A percentile compares a stretch with the other conserved stretches of the same genome.
Conservation (phyloP, 169 alveolate genomes). For the Cryptosporidium ubiquitum region DNA sequence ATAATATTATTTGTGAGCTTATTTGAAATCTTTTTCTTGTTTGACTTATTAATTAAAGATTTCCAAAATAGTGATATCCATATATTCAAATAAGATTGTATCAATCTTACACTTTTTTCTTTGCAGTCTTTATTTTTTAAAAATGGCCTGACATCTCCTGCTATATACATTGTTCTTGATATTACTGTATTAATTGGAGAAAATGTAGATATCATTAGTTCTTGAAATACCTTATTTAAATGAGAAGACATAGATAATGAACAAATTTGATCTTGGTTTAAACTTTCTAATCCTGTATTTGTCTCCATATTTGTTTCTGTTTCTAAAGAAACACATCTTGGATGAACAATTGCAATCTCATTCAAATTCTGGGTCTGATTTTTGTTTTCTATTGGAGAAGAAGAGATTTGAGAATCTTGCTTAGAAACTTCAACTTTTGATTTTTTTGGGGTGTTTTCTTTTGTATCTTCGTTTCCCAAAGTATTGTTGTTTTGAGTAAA, state of each 20-base stretch:
- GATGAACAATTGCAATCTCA: neutral
- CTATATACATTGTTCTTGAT: conserved; percentile 68
- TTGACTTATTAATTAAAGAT: neutral
- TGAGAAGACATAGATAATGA: neutral
- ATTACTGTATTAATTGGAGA: conserved; percentile 37
- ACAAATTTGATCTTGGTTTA: neutral
- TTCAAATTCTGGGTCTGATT: neutral
- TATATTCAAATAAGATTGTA: conserved; percentile 56
- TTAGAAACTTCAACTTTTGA: neutral
- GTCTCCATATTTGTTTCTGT: neutral
- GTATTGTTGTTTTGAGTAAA: neutral
- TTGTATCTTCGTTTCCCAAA: neutral
- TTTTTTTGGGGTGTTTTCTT: neutral
- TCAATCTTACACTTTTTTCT: conserved; percentile 30
- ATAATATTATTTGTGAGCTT: conserved; percentile 22
- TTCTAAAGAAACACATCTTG: neutral
- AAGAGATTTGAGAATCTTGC: neutral
- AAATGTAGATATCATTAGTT: conserved; percentile 62
- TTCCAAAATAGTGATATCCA: conserved; percentile 67
- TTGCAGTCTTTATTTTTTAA: conserved; percentile 26
- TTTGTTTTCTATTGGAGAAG: neutral
- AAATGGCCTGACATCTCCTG: conserved; percentile 48
- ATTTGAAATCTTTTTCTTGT: conserved; percentile 23
- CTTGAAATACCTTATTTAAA: conserved; percentile 2
- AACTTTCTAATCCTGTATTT: neutral